Percentiles rank a stretch among this genome's conserved stretches.
Conservation (phyloP, 805 yeast genomes). For the Zygoascus biomembranicola region DNA sequence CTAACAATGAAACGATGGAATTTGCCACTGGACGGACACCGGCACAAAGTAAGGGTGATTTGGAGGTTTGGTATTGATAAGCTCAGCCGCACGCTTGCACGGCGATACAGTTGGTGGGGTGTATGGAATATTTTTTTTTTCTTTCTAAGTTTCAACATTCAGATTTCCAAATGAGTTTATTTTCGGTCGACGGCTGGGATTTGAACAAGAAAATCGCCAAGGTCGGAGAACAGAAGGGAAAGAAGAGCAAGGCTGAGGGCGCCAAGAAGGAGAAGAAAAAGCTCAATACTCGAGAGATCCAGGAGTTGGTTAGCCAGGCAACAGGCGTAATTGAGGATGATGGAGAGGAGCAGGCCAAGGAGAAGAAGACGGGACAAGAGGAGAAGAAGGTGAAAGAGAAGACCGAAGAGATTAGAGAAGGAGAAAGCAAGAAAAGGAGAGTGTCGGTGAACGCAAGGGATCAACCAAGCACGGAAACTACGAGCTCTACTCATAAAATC, state of each 20-base stretch:
- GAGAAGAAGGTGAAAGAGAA: conserved; percentile 13
- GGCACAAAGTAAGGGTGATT: not conserved
- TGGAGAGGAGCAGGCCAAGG: conserved; percentile 9
- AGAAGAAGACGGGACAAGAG: conserved; percentile 5
- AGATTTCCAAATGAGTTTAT: conserved; percentile 35
- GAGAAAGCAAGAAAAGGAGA: not conserved
- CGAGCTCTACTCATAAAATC: not conserved
- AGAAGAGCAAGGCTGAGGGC: conserved; percentile 20
- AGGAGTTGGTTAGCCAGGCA: conserved; percentile 10
- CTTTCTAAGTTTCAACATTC: too few relatives aligned
- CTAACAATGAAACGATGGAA: not conserved
- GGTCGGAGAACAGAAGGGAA: conserved; percentile 17
- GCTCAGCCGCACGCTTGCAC: not conserved
- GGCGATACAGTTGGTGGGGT: too few relatives aligned
- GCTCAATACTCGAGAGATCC: conserved; percentile 19
- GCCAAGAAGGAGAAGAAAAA: conserved; percentile 21
- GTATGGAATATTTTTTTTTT: too few relatives aligned
- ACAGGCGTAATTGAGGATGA: conserved; percentile 10
- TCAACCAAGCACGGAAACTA: not conserved
- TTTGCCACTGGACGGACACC: not conserved
- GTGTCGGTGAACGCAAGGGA: too few relatives aligned
- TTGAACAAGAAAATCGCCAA: conserved; percentile 4
- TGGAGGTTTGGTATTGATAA: not conserved
- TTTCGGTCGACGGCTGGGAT: conserved; percentile 80
- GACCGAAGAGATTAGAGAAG: conserved; percentile 10